phyloP scores from a whole-genome alignment of 257 asterid genomes.

The Petunia axillaris region DNA sequence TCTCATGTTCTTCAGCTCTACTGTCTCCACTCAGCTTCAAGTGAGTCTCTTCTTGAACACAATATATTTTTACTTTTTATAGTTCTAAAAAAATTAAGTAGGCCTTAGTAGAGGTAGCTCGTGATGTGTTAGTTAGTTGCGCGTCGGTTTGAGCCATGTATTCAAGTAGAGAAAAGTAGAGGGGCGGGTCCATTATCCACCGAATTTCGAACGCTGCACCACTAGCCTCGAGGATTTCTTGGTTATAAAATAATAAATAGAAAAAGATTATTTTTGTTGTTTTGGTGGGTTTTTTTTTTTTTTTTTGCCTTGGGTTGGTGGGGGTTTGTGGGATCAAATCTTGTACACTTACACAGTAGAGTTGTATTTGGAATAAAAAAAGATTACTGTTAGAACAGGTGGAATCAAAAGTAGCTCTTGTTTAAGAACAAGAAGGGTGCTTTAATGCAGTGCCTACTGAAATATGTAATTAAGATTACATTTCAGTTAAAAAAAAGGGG shows the following conservation, averaged over 20 bases:
- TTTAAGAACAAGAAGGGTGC: not conserved
- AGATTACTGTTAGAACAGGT: not conserved
- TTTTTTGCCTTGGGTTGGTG: no score
- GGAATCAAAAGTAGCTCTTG: not conserved
- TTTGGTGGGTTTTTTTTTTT: no score
- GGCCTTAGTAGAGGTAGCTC: no score
- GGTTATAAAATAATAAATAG: no score
- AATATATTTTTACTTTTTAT: not conserved
- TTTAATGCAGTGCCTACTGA: not conserved
- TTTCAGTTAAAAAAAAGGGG: not conserved
- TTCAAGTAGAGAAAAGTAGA: no score
- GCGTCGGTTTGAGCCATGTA: no score
- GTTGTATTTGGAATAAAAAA: no score
- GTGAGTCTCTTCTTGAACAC: constrained; percentile 41
- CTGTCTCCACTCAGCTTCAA: constrained; percentile 86
- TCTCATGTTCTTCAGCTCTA: constrained; percentile 73
- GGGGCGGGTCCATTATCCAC: no score
- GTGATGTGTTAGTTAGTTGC: no score
- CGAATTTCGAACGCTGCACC: no score
- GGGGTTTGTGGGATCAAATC: not conserved
- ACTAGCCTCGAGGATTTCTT: no score
- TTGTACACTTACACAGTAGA: not conserved
- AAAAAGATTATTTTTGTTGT: no score
- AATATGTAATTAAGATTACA: not conserved
- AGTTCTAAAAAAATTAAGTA: not conserved